Base-by-base conservation (phyloP, 1,139 yeast species). In the Zygosaccharomyces sapae region DNA sequence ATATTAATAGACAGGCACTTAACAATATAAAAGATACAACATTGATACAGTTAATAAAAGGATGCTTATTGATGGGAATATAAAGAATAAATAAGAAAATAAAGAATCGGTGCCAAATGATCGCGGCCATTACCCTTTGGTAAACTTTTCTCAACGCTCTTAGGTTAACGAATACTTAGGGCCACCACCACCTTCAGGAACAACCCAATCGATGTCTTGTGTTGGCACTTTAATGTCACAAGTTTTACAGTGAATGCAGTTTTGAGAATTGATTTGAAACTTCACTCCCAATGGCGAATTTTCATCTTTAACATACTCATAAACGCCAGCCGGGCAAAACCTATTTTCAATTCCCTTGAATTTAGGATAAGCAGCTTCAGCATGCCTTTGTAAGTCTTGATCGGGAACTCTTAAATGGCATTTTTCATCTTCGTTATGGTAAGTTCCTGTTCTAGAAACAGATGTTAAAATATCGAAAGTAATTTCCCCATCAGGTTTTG, bases 151-250 rank as follows among this genome's bases (percentile, higher is more conserved):
- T n/a, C n/a, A n/a, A n/a, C n/a, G n/a, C n/a, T n/a, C n/a, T n/a
- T n/a, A n/a, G n/a, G n/a, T n/a, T n/a, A n/a, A n/a, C n/a, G n/a
- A 59, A 67, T 90, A 90, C 67, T 90, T 92, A 50, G 98, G 98
- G 7, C 98, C 98, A 65, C 85, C 97, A 34, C 97, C 97, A 52
- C 98, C 97, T 70, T 92, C 97, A 3, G 98, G 98, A 12, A 88
- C 96, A 6, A 82, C 78, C 98, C 98, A 92, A 63, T 79, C 77
- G 54, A 92, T 92, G 64, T 90, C 97, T 69, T 90, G 97, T 0
- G 88, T 75, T 7, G 98, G 98, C 12, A 85, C 94, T 69, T 92
- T 92, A 66, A 92, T 92, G 69, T 92, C 98, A 72, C 98, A 92
- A 1, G 97, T 90, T 70, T 92, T 92, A 72, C 98, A 92, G 68